Base-by-base conservation (phyloP, 1,139 yeast genomes). In the Yamadazyma aaseri region DNA sequence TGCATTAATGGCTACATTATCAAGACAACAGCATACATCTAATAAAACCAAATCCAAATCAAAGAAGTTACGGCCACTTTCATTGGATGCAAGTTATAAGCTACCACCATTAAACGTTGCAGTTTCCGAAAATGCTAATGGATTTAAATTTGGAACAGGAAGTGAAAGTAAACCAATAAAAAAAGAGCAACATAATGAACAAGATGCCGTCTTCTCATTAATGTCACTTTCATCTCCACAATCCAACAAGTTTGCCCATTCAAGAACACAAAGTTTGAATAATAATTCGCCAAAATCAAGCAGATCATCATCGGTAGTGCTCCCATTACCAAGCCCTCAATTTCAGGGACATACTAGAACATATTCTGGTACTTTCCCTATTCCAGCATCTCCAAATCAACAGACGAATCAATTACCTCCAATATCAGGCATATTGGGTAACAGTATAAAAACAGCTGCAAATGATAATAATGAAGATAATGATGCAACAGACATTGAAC, bases 151-250 rank as follows among this genome's bases (percentile, higher is more conserved):
- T 23, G 32, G 32, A 10, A 16, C 8, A n/a, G 25, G 29, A 3
- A 9, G 20, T 5, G 13, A 12, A 8, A 26, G 24, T 9, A 11
- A 14, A 11, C 17, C 20, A 21, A n/a, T 13, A 10, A 18, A 26
- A 9, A 32, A 34, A 22, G 22, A 42, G 20, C 45, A 54, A 27
- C n/a, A n/a, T n/a, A 60, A 52, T 40, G 75, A 68, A 40, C 71
- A 68, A 43, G 75, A 68, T 32, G 75, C 75, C 1, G 71, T 68
- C 9, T 50, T 59, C 32, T 66, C 73, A 12, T 53, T 69, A 34
- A 69, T 69, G 74, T 65, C 73, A 24, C 52, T 69, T 31, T 59
- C 73, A 21, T 64, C 72, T 4, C 73, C 74, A 2, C 71, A 66
- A 42, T 41, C 63, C 4, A 51, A 53, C 21, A 65, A 62, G 36